phyloP scores from a whole-genome alignment of 768 basidiomycete species.

The Collybia sordida region DNA sequence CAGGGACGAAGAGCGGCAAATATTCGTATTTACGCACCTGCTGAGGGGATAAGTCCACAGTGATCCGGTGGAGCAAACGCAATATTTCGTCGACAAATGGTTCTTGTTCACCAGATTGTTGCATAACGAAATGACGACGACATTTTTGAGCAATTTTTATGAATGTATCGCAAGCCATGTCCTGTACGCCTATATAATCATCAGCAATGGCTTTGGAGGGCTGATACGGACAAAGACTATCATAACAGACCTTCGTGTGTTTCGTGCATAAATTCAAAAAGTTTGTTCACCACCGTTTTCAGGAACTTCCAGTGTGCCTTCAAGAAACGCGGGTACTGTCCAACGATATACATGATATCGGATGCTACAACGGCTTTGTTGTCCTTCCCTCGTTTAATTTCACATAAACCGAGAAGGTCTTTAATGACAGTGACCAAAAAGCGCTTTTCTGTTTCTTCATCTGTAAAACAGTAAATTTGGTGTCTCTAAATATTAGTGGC shows the following conservation, averaged over 20 bases:
- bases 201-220: not conserved
- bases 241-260: slow-evolving; percentile 87
- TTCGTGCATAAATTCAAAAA: slow-evolving; percentile 99
- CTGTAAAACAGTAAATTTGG: slow-evolving; percentile 37
- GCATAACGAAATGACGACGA: slow-evolving; percentile 96
- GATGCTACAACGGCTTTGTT: slow-evolving; percentile 99
- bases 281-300: slow-evolving; percentile 99
- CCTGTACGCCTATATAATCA: slow-evolving; percentile 78
- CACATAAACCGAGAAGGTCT: slow-evolving; percentile 94
- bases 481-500: not conserved
- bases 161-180: slow-evolving; percentile 99
- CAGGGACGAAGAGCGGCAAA: slow-evolving; percentile 11
- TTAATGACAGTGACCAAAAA: slow-evolving; percentile 99
- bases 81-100: slow-evolving; percentile 98
- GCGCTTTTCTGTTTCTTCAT: slow-evolving; percentile 98
- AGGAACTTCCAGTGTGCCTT: slow-evolving; percentile 99
- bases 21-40: slow-evolving; percentile 43
- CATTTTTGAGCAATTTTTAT: slow-evolving; percentile 99
- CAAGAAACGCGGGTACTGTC: slow-evolving; percentile 98
- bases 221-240: not conserved
- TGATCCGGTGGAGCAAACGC: slow-evolving; percentile 87
- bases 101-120: slow-evolving; percentile 94
- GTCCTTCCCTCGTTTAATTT: slow-evolving; percentile 99
- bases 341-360: slow-evolving; percentile 98
- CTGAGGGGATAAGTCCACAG: slow-evolving; percentile 89